phyloP scores from a whole-genome alignment of 1,284 basidiomycete species.

The Coniferiporia weirii region DNA sequence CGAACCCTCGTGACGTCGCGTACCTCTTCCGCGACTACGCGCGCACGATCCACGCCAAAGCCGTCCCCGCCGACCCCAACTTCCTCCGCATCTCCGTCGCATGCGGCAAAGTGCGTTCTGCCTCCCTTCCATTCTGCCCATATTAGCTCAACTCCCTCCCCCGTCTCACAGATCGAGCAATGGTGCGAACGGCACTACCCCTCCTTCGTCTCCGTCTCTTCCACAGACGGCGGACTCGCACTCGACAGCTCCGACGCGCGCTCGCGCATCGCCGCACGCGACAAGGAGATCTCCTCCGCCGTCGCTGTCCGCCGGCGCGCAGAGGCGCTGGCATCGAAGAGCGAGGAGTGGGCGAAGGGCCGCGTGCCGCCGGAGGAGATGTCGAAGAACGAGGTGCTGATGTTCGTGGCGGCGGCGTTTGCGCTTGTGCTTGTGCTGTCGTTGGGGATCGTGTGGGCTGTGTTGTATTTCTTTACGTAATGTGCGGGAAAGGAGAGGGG shows the following conservation, averaged over 20 bases:
- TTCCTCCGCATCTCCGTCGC: constrained; percentile 78
- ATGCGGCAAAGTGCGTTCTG: constrained; percentile 63
- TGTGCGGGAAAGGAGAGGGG: no score
- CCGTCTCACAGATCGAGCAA: constrained; percentile 69
- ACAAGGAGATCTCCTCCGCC: constrained; percentile 34
- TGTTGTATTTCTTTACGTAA: no score
- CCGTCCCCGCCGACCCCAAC: constrained; percentile 80
- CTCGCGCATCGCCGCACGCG: constrained; percentile 33
- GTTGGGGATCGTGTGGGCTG: not conserved
- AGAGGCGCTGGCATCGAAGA: not conserved
- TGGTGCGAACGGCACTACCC: constrained; percentile 91
- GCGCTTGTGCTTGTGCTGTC: constrained; percentile 1
- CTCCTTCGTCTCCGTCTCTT: constrained; percentile 55
- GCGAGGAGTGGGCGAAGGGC: not conserved
- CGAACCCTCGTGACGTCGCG: constrained; percentile 90
- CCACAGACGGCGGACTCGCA: constrained; percentile 26
- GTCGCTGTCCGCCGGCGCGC: constrained; percentile 28
- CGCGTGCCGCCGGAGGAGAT: not conserved
- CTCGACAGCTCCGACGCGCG: constrained; percentile 49
- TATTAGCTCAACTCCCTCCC: not conserved
- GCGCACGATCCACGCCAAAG: constrained; percentile 78
- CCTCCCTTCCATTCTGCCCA: not conserved
- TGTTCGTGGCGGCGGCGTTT: not conserved
- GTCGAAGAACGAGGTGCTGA: not conserved
- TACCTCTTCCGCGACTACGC: constrained; percentile 84